Base-by-base conservation (phyloP, 495 filamentous ascomycete genomes). In the Penicillium pancosmium region DNA sequence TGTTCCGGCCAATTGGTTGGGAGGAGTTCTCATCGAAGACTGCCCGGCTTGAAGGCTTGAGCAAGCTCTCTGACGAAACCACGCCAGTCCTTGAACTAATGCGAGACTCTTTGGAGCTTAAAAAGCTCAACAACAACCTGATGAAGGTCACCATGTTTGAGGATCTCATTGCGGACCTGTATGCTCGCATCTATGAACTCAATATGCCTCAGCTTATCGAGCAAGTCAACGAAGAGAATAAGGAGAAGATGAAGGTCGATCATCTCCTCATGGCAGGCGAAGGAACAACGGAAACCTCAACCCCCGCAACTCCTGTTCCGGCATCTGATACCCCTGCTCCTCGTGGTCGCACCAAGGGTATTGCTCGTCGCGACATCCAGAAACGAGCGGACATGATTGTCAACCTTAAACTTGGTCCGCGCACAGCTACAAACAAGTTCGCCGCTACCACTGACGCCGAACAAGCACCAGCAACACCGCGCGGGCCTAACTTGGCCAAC, bases 81-180 rank as follows among this genome's bases (percentile, higher is more conserved):
- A 60, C 67, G 8, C 61, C 70, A 2, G 68, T 80, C 15, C 78
- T 97, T 2, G 88, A 89, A 60, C 82, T 92, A 5, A 78, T 99
- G 36, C 85, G 91, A 52, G 95, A 99, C 55, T 86, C 86, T 6
- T 79, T 90, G 49, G 93, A 98, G 66, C 75, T 98, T n/a, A 96
- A 96, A 67, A 93, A 91, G 62, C 81, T 93, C 41, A 97, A 97
- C 70, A 85, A 85, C 48, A 86, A 86, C 52, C 81, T 94, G 9
- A 93, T 93, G 86, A 96, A 93, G 67, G 84, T 87, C 5, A 83
- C 86, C 2, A 80, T 88, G 34, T 90, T 97, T 44, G 95, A 98
- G 67, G 94, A 98, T 67, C 80, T 98, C 31, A 88, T 97, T 53
- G 86, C 85, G 13, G 94, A 99, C 68, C 82, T 89, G 33, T 99